Evolutionary conservation across 306 rosid genomes (phyloP).

Genomic region (Quercus glauca): DNA sequence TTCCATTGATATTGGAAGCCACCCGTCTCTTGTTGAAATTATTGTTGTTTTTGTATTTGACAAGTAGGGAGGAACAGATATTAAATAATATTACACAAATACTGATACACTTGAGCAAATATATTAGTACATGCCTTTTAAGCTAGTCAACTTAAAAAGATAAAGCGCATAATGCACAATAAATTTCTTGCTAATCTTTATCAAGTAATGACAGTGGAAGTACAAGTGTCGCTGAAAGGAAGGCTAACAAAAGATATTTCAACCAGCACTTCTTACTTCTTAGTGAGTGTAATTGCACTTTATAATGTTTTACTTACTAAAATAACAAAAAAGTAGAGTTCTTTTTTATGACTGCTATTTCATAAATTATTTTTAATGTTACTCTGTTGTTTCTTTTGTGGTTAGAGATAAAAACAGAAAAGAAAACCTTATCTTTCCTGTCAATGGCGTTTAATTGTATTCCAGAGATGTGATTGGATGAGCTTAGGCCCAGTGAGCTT

Average conservation of each 20-base stretch:
- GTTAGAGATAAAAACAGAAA: too few species aligned
- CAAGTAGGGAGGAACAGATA: not conserved
- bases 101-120: not conserved
- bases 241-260: conserved; percentile 7
- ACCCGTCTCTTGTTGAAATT: not conserved
- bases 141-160: not conserved
- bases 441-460: not conserved
- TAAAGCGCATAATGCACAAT: not conserved
- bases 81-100: not conserved
- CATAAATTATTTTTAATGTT: not conserved
- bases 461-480: not conserved
- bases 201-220: conserved; percentile 22
- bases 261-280: not conserved
- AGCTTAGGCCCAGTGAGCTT: not conserved
- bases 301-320: not conserved
- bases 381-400: not conserved
- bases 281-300: not conserved
- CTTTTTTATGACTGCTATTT: not conserved
- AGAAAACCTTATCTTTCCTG: too few species aligned
- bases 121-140: not conserved
- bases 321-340: not conserved
- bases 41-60: not conserved
- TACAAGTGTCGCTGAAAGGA: conserved; percentile 9
- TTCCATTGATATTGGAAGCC: not conserved
- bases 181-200: not conserved